Evolutionary conservation across 371 early-diverging fungal species (phyloP), one percentile per base, ranked within the genome.

Genomic region (Gilbertella persicaria): DNA sequence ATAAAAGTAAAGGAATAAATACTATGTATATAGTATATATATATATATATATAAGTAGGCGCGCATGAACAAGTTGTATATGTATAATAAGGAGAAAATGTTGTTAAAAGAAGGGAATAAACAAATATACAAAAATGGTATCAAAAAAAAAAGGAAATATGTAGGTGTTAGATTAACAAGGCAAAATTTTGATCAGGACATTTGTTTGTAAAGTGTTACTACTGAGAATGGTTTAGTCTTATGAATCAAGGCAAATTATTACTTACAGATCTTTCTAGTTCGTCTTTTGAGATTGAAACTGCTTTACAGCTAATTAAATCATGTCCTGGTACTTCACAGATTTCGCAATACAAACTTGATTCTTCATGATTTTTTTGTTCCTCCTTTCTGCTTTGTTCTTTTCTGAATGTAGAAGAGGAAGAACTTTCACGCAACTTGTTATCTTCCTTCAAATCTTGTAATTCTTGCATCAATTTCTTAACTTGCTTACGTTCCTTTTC

Each of bases 311-410:
- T 80, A 44, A 84, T 73, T n/a, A 89, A 62, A 33, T 83, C 82
- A 55, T 89, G 91, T 5, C 86, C 87, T 30, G 64, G 52, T 3
- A 69, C 64, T 45, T 91, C 90, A 54, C 90, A 91, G 8, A 88
- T 67, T 57, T 87, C 87, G 52, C 88, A 89, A 54, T 75, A 84
- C 17, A 69, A 53, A 0, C 42, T 48, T 26, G 60, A 58, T 59
- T 58, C 38, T 20, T 5, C 24, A 17, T 20, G 21, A n/a, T 43
- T 44, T 30, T n/a, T 13, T 39, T 36, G 46, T 14, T 45, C 53
- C 19, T 50, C 53, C 30, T 44, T 19, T 36, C 23, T 58, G 17
- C 20, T 45, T 41, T 25, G 9, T 30, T 44, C 30, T 43, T 21
- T 37, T 21, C 17, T 28, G 6, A 20, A 28, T n/a, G 39, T 9